Base-by-base conservation (phyloP, 805 yeast genomes). In the Schwanniomyces pseudopolymorphus region DNA sequence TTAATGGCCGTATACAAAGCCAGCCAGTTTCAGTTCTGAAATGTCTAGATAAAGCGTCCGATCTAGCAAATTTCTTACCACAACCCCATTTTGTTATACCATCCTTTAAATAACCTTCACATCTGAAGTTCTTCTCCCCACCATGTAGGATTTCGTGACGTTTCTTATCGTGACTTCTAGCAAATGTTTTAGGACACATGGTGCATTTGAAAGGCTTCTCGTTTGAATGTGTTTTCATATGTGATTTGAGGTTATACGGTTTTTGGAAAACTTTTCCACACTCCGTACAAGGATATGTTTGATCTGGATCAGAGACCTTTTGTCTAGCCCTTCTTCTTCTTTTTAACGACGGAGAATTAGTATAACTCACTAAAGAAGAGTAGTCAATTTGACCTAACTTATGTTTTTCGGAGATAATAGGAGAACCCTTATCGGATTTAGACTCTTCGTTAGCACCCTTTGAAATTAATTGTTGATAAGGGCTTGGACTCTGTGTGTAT, bases 11-110 rank as follows among this genome's bases (percentile, higher is more conserved):
- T 43, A 86, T 78, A 59, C 94, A 86, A 16, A 72, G 64, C 72
- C 85, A 78, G 1, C 94, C 94, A 0, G 87, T 80, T 49, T 85
- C 92, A 2, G 91, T 83, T 46, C 87, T 69, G 58, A 85, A 85
- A 58, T 86, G 94, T 43, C 92, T 74, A 2, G 87, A 82, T 35
- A 86, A 70, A 0, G 92, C 94, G 61, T 87, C 94, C 2, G 87
- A 83, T 36, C 94, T 70, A 4, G 91, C 89, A 63, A 86, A 86
- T 51, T 75, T 72, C 58, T 82, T 80, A 13, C 86, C 84, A 61
- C 92, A 85, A 3, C 91, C 92, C 91, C 92, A 85, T 52, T 67
- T 64, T 3, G 84, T 80, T 11, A 56, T 59, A 0, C 84, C 83
- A 54, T 83, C 84, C 27, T 73, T 72, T 50, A 85, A 63, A 17